These are phyloP conservation scores for Galerina marginata DNA, from an alignment of 768 basidiomycete genomes.

Conservation along the genomic window DNA sequence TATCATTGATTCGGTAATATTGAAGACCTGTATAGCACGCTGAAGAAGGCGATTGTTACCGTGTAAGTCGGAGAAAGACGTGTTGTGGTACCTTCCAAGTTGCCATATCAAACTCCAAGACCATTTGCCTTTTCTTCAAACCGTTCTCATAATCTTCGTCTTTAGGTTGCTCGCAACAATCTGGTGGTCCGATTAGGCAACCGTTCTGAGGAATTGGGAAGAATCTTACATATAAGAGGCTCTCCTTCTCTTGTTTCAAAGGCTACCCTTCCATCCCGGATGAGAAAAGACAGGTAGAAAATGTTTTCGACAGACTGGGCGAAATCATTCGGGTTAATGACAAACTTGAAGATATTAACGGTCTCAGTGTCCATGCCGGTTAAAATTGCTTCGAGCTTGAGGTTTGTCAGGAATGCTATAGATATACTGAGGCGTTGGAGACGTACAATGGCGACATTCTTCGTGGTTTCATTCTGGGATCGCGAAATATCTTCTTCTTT, in stretches of 20 bases:
- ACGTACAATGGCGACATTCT: conserved; percentile 78
- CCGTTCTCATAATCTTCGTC: conserved; percentile 68
- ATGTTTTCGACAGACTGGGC: conserved; percentile 96
- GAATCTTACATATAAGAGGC: conserved; percentile 73
- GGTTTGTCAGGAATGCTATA: not conserved
- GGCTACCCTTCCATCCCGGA: conserved; percentile 82
- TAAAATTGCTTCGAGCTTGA: conserved; percentile 68
- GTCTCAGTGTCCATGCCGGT: conserved; percentile 35
- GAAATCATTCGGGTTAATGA: conserved; percentile 90
- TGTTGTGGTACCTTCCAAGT: conserved; percentile 75
- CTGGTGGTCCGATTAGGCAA: conserved; percentile 39
- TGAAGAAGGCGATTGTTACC: conserved; percentile 31
- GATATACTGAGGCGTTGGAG: not conserved
- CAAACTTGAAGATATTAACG: conserved; percentile 83
- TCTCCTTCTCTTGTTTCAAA: conserved; percentile 74
- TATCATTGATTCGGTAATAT: conserved; percentile 77
- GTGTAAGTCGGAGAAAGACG: not conserved
- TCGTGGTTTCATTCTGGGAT: conserved; percentile 88
- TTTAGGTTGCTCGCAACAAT: conserved; percentile 65
- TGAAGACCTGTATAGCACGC: conserved; percentile 88
- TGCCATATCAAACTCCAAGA: conserved; percentile 90
- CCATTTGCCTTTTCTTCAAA: conserved; percentile 79
- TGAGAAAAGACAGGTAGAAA: conserved; percentile 93
- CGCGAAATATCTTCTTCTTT: conserved; percentile 82
- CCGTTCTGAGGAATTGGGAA: not conserved